Evolutionary conservation across 805 yeast species (phyloP), one percentile per base, ranked within the genome.

Genomic region (Saturnispora mendoncae): DNA sequence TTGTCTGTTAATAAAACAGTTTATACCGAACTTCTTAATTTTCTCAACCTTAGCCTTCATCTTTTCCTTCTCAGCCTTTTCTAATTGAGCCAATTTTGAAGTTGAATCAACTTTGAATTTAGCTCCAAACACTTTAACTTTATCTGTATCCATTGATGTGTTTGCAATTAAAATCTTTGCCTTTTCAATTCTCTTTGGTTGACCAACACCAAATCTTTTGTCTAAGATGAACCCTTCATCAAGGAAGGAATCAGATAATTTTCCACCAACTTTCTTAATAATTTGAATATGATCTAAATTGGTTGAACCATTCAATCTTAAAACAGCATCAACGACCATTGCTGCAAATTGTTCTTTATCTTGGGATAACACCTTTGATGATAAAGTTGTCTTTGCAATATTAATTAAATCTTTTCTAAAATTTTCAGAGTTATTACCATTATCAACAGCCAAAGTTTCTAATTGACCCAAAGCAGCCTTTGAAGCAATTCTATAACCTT

Each of bases 41-140:
- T 87, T 86, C 45, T 79, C 87, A 50, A 92, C 86, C 64, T 92
- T 92, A 42, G 61, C 67, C 64, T 78, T 83, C 97, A 92, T 90
- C 69, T 90, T 92, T 44, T 77, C 82, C 65, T 81, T 83, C 68
- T 92, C 98, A 4, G 75, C 74, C 24, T 68, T 76, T 31, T 71
- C 74, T 44, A 80, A 64, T 34, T 74, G 86, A 29, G 74, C 75
- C 52, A 92, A 73, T 61, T 92, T 92, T 46, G 90, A 74, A 7
- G 97, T 92, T 18, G 95, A 79, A 62, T 90, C 97, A 36, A 92
- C 97, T 64, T 87, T 85, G 67, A 92, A 88, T 62, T 92, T 88
- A 45, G 98, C 97, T 48, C 98, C 98, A 64, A 92, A 92, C 43
- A 92, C 80, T 65, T 92, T 92, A 46, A 92, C 97, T 63, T 92